Conservation (phyloP, 495 filamentous ascomycete species). For the Elaphomyces granulatus region DNA sequence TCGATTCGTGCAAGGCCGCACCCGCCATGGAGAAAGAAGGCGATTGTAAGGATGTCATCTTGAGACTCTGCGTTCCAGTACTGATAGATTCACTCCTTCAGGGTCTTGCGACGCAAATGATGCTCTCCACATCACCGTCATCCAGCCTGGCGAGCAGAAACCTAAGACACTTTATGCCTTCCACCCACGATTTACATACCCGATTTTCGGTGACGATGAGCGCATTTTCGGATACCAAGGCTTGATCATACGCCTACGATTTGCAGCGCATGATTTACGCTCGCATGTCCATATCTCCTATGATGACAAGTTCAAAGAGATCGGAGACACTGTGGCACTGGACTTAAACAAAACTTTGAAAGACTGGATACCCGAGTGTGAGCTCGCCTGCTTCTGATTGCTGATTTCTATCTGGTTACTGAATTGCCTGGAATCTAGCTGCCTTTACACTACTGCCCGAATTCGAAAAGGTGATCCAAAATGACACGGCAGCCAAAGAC, state of each 20-base stretch:
- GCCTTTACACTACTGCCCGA: conserved; percentile 45
- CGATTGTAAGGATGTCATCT: conserved; percentile 29
- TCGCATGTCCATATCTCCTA: conserved; percentile 60
- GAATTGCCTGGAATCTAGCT: no score
- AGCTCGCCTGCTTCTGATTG: conserved; percentile 7
- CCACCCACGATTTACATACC: conserved; percentile 75
- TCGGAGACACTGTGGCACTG: conserved; percentile 54
- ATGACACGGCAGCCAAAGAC: conserved; percentile 34
- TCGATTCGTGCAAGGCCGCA: background rate
- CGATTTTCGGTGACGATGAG: conserved; percentile 85
- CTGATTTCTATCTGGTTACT: no score
- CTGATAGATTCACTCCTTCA: conserved; percentile 19
- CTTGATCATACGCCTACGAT: conserved; percentile 59
- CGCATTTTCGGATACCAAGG: conserved; percentile 79
- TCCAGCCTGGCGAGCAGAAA: conserved; percentile 40
- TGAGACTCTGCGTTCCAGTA: background rate
- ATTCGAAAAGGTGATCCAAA: conserved; percentile 44
- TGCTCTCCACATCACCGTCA: conserved; percentile 54
- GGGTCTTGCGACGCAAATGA: conserved; percentile 67
- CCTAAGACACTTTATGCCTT: conserved; percentile 51
- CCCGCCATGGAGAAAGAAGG: conserved; percentile 32
- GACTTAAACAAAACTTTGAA: conserved; percentile 52
- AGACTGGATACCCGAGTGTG: conserved; percentile 54
- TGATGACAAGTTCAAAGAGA: conserved; percentile 54
- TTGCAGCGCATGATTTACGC: conserved; percentile 67